phyloP scores from a whole-genome alignment of 495 filamentous ascomycete species.

The Podospora pseudopauciseta region DNA sequence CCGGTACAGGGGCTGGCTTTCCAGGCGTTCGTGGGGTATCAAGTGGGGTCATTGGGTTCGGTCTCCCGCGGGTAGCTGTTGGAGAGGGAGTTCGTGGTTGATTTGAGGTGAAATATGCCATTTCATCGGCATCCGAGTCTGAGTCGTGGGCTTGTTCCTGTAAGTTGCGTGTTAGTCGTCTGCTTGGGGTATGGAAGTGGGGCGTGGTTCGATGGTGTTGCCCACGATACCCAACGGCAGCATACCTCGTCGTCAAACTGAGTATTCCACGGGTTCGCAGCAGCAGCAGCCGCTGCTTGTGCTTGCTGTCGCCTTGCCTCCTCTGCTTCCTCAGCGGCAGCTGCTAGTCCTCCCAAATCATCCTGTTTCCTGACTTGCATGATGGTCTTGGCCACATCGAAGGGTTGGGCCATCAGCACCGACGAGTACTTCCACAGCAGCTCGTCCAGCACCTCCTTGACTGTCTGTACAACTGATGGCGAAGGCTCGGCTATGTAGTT shows the following conservation, averaged over 20 bases:
- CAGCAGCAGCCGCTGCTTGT: neutral
- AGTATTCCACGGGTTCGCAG: constrained; percentile 37
- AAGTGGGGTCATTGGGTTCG: constrained; percentile 28
- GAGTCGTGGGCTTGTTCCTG: constrained; percentile 42
- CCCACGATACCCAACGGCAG: neutral
- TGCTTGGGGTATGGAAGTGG: constrained; percentile 10
- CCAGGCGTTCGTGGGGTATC: constrained; percentile 28
- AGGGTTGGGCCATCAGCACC: constrained; percentile 85
- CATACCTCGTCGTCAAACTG: constrained; percentile 50
- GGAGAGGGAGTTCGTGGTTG: constrained; percentile 59
- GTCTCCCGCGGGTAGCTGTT: constrained; percentile 40
- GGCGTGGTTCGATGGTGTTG: neutral
- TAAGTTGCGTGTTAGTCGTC: neutral
- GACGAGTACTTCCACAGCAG: constrained; percentile 82
- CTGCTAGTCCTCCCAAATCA: constrained; percentile 39
- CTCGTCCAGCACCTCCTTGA: constrained; percentile 71
- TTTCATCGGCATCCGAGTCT: constrained; percentile 74
- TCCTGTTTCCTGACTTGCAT: constrained; percentile 69
- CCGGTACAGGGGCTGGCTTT: constrained; percentile 28
- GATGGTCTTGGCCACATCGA: constrained; percentile 92
- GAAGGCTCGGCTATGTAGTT: constrained; percentile 78
- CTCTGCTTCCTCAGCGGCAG: constrained; percentile 22
- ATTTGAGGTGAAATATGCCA: constrained; percentile 75
- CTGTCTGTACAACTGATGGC: constrained; percentile 65
- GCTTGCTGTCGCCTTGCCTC: constrained; percentile 28